Percentiles rank a stretch among this genome's conserved stretches.
Evolutionary conservation across 306 rosid species (phyloP).

Genomic region (Chamaecrista fasciculata): DNA sequence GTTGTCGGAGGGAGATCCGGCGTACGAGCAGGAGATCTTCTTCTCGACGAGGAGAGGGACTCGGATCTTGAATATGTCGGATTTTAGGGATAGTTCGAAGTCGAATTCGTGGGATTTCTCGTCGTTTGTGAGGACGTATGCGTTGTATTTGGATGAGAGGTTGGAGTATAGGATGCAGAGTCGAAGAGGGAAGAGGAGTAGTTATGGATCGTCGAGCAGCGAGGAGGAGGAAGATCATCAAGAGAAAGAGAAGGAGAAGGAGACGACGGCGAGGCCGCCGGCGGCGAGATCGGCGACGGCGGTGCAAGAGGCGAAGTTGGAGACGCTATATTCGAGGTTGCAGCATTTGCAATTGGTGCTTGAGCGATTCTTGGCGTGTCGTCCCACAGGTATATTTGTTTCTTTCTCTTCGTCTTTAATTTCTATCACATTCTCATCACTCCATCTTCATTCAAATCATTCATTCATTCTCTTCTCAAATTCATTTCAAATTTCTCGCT

Average conservation of each 20-base stretch:
- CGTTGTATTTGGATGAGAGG: conserved; percentile 77
- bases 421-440: too few species aligned
- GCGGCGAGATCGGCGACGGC: conserved; percentile 60
- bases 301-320: conserved; percentile 54
- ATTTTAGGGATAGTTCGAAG: conserved; percentile 57
- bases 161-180: conserved; percentile 88
- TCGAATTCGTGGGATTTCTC: conserved; percentile 76
- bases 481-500: too few species aligned
- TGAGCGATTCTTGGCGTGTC: conserved; percentile 84
- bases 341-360: conserved; percentile 85
- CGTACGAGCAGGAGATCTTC: conserved; percentile 91
- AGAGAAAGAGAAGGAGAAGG: conserved; percentile 5
- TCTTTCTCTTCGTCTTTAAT: too few species aligned
- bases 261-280: conserved; percentile 1
- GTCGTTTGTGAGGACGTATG: conserved; percentile 74
- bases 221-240: conserved; percentile 45
- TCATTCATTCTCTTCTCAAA: too few species aligned
- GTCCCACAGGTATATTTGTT: conserved; percentile 83
- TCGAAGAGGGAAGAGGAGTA: conserved; percentile 63
- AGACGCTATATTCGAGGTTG: conserved; percentile 60
- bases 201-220: conserved; percentile 44
- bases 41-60: conserved; percentile 90
- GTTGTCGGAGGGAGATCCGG: conserved; percentile 82
- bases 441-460: too few species aligned
- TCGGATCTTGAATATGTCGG: conserved; percentile 85